Conservation (phyloP, 2,329 filamentous ascomycete species). For the Calonectria pseudoturangicola region DNA sequence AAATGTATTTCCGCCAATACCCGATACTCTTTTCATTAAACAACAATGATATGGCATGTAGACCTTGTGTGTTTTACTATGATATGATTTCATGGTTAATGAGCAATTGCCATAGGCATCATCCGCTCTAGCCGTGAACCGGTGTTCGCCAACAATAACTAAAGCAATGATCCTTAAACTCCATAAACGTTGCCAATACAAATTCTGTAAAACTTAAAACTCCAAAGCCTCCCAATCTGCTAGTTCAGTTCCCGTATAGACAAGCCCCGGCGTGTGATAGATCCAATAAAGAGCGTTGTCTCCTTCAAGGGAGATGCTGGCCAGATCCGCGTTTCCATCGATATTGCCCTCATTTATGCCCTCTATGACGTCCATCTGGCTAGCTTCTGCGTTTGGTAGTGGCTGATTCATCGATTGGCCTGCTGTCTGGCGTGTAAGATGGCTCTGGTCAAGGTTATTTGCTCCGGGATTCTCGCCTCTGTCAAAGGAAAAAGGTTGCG, state of each 20-base stretch:
- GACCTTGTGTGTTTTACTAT: too few species aligned
- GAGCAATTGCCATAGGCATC: too few species aligned
- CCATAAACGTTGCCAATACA: neutral
- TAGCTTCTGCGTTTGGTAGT: neutral
- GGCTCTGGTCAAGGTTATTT: neutral
- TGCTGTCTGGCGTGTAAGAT: neutral
- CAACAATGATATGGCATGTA: too few species aligned
- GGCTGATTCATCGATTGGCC: neutral
- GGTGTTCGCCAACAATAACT: too few species aligned
- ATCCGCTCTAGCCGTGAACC: too few species aligned
- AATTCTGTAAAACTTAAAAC: neutral
- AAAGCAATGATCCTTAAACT: neutral
- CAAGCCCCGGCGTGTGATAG: slow-evolving; percentile 39
- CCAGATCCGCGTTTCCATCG: slow-evolving; percentile 34
- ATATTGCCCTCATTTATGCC: slow-evolving; percentile 12
- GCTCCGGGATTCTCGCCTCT: neutral
- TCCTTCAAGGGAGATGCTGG: slow-evolving; percentile 40
- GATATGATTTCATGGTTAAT: too few species aligned
- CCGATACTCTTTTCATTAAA: too few species aligned
- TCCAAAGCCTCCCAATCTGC: slow-evolving; percentile 43
- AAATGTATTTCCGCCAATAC: too few species aligned
- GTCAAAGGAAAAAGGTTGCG: slow-evolving; percentile 34
- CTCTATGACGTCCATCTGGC: neutral
- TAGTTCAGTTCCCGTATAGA: slow-evolving; percentile 39
- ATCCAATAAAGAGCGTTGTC: slow-evolving; percentile 44